Evolutionary conservation across 2,329 filamentous ascomycete genomes (phyloP).

Genomic region (Pseudogymnoascus sp.): DNA sequence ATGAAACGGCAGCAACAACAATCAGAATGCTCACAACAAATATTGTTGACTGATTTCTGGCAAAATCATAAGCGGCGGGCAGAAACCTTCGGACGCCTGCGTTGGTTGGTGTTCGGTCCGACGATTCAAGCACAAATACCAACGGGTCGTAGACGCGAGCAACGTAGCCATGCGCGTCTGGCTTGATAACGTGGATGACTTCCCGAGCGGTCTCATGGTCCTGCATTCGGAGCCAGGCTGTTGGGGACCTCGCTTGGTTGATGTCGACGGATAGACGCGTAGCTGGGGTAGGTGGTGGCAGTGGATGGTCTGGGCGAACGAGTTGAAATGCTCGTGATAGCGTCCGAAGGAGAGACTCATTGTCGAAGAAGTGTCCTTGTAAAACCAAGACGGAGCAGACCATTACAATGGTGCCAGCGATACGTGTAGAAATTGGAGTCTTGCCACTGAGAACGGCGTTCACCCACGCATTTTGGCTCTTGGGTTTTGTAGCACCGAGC

Average conservation of each 20-base stretch:
- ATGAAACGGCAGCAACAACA: slow-evolving; percentile 53
- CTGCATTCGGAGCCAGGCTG: slow-evolving; percentile 68
- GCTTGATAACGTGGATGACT: slow-evolving; percentile 68
- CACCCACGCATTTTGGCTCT: slow-evolving; percentile 42
- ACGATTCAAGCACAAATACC: slow-evolving; percentile 61
- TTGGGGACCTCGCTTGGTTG: slow-evolving; percentile 67
- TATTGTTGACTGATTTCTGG: slow-evolving; percentile 47
- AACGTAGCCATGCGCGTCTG: slow-evolving; percentile 60
- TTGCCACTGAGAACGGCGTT: slow-evolving; percentile 56
- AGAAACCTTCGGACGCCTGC: slow-evolving; percentile 40
- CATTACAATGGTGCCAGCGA: slow-evolving; percentile 67
- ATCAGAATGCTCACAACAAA: slow-evolving; percentile 58
- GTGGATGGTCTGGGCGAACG: slow-evolving; percentile 8
- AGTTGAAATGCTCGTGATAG: slow-evolving; percentile 28
- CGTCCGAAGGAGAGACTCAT: slow-evolving; percentile 37
- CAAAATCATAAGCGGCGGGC: slow-evolving; percentile 59
- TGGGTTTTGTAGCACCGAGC: slow-evolving; percentile 26
- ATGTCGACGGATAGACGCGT: slow-evolving; percentile 48
- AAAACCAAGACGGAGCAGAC: slow-evolving; percentile 64
- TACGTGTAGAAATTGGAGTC: slow-evolving; percentile 60
- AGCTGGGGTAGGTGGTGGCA: slow-evolving; percentile 19
- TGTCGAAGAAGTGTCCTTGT: slow-evolving; percentile 71
- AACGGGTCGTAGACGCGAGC: slow-evolving; percentile 68
- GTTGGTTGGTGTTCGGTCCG: slow-evolving; percentile 51
- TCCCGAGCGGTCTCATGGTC: slow-evolving; percentile 72